Evolutionary conservation across 2,329 filamentous ascomycete genomes (phyloP), one percentile per base, ranked within the genome.

Genomic region (Talaromyces rugulosus): DNA sequence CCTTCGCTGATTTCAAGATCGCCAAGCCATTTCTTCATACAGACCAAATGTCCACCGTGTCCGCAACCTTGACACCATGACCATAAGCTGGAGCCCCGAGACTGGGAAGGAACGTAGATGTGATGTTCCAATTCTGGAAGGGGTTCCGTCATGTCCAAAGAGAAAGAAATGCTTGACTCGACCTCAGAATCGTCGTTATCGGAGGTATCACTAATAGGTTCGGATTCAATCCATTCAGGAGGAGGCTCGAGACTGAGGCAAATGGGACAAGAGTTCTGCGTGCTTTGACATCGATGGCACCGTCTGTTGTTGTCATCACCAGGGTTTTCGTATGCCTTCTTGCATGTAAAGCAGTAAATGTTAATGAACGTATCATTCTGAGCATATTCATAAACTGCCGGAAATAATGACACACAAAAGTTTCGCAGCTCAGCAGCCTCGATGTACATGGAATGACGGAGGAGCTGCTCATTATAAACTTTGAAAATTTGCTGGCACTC

Each of bases 61-160:
- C 84, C 84, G 70, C 86, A 89, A 12, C 82, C 76, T 67, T 85
- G 78, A 70, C 86, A 89, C 76, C 81, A 82, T 5, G 81, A 80
- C 80, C 81, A 86, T 23, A 85, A 76, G 6, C 71, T 69, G 16
- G 75, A 68, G 34, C 74, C 75, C 60, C 69, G 71, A 33, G 71
- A 69, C 18, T 70, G 70, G 8, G 69, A 65, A 62, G 63, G 61
- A 65, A 61, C 71, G 65, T 67, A 64, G 61, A 69, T n/a, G 40
- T 67, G 65, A 7, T 61, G 56, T 58, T 72, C 63, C 28, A 66
- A 68, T 16, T 60, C 55, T 16, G 71, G 61, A 7, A 72, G 66
- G 4, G 66, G 63, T 30, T 78, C 75, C n/a, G 73, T 76, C 33
- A 66, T 61, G 33, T 69, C 72, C 65, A 71, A 79, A 70, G 80